Evolutionary conservation across 2,329 filamentous ascomycete genomes (phyloP).

Genomic region (Sarocladium strictum): DNA sequence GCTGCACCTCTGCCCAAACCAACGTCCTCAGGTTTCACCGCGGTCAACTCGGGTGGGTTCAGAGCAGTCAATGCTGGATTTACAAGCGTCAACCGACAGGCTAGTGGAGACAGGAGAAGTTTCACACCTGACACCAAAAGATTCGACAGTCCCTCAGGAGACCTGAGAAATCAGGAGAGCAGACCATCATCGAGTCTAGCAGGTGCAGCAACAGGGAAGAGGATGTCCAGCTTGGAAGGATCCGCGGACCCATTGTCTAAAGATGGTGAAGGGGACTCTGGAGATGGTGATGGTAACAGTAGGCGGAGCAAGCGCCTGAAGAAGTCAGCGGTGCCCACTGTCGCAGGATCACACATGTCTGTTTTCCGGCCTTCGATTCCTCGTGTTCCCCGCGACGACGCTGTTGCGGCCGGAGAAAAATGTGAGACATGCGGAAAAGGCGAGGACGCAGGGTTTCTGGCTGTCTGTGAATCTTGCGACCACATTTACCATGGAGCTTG

Average conservation of each 20-base stretch:
- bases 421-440: constrained; percentile 83
- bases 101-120: constrained; percentile 43
- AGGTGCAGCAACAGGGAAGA: constrained; percentile 63
- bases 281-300: constrained; percentile 60
- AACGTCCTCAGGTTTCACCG: constrained; percentile 51
- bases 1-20: constrained; percentile 32
- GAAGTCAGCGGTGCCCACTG: constrained; percentile 71
- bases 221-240: constrained; percentile 62
- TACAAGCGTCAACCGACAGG: constrained; percentile 57
- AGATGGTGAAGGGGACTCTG: constrained; percentile 42
- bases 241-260: constrained; percentile 39
- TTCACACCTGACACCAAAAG: constrained; percentile 53
- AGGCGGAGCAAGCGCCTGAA: constrained; percentile 89
- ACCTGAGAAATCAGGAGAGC: constrained; percentile 43
- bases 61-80: constrained; percentile 69
- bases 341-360: constrained; percentile 96
- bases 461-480: constrained; percentile 89
- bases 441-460: constrained; percentile 63
- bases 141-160: neutral
- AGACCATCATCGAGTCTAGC: constrained; percentile 45
- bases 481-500: constrained; percentile 81
- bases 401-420: constrained; percentile 47
- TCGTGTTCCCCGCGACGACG: constrained; percentile 52
- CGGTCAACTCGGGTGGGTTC: constrained; percentile 57
- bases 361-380: constrained; percentile 79